These are phyloP conservation scores for Tetracladium marchalianum DNA, from an alignment of 495 filamentous ascomycete species.

Conservation along the genomic window DNA sequence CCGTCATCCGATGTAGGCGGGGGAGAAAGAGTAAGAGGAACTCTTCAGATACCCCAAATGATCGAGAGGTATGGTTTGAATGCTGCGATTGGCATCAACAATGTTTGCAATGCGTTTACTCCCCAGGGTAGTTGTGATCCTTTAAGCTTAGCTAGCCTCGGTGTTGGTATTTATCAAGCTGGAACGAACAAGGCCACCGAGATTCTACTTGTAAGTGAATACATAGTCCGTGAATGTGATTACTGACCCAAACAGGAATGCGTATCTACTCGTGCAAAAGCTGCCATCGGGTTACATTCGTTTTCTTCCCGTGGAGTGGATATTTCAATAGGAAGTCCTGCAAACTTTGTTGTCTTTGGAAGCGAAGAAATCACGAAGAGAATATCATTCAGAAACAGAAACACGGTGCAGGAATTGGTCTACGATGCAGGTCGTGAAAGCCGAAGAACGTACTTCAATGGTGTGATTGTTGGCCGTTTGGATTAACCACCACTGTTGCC, in stretches of 20 bases:
- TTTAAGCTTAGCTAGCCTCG: constrained; percentile 48
- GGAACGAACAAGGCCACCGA: constrained; percentile 49
- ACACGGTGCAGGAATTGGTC: constrained; percentile 11
- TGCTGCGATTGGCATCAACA: constrained; percentile 60
- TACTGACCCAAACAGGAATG: constrained; percentile 13
- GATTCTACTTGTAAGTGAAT: constrained; percentile 32
- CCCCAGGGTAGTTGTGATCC: constrained; percentile 67
- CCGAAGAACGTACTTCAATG: constrained; percentile 6
- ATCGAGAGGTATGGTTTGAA: constrained; percentile 49
- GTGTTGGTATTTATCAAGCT: constrained; percentile 60
- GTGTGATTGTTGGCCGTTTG: constrained; percentile 7
- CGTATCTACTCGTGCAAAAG: constrained; percentile 16
- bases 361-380: not conserved
- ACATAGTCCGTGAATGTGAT: not conserved
- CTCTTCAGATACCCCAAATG: constrained; percentile 52
- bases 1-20: constrained; percentile 22
- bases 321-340: constrained; percentile 11
- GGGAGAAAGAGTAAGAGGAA: constrained; percentile 40
- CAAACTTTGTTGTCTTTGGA: constrained; percentile 19
- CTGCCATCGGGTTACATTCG: constrained; percentile 12
- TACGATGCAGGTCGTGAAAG: constrained; percentile 16
- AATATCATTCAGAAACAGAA: constrained; percentile 7
- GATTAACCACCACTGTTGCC: no score
- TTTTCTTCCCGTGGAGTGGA: constrained; percentile 3
- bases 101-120: constrained; percentile 71